Base-by-base conservation (phyloP, 1,284 basidiomycete genomes). In the Puccinia brachypodii region DNA sequence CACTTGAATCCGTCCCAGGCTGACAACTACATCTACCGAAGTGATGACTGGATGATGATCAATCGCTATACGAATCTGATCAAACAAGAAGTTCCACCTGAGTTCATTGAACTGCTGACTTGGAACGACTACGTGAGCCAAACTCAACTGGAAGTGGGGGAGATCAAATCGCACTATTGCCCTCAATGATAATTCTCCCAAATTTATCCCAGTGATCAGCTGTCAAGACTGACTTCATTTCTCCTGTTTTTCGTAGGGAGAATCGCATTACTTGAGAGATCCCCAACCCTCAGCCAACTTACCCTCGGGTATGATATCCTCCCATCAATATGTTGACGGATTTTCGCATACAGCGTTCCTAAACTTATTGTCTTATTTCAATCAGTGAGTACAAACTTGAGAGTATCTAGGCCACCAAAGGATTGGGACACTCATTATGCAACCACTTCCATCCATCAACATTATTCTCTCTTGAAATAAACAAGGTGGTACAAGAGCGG, bases 21-120 rank as follows among this genome's bases (percentile, higher is more conserved):
- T 28, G 77, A 62, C 33, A 80, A 80, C 62, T 73, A 60, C 13
- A 38, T 80, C 8, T 62, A 73, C 36, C 50, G 68, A 25, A 80
- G 77, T 71, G 69, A 80, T 62, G 77, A 80, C 47, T 80, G 77
- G 77, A 62, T 80, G 77, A 73, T 80, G 77, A 36, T 80, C 31
- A 80, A 80, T 72, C 66, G 77, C 8, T 80, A 80, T 68, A 80
- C 77, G 1, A 80, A 80, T 22, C 28, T 80, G 14, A 80, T 80
- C 25, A 71, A 80, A 64, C 77, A 73, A 60, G 36, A 72, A 2
- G 22, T 31, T n/a, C 47, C 64, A 58, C 77, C 77, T 22, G 66
- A 80, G n/a, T 80, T 80, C 47, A 73, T 80, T 72, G 50, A 80
- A 73, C 56, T 80, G 9, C 69, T 80, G 1, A 80, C 77, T 44